phyloP scores from a whole-genome alignment of 2,329 filamentous ascomycete species.

The Colletotrichum theobromicola region DNA sequence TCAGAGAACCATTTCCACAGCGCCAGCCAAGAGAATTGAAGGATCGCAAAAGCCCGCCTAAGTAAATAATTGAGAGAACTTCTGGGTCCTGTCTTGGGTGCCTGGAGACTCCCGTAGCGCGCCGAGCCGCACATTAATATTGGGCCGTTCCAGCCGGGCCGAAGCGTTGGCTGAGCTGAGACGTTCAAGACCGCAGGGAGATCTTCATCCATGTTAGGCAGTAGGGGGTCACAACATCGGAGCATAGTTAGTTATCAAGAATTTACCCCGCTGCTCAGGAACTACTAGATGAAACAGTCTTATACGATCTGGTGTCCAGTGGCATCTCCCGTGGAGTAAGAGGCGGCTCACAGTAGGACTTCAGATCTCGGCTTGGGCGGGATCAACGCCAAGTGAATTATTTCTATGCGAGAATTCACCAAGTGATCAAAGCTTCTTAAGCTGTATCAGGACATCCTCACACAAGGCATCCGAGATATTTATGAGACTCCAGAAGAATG shows the following conservation, averaged over 20 bases:
- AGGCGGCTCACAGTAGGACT: fast-evolving
- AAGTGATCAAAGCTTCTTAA: no score
- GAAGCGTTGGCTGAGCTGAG: not conserved
- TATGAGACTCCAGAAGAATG: no score
- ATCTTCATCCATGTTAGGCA: not conserved
- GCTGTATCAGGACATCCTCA: constrained; percentile 33
- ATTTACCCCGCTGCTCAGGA: not conserved
- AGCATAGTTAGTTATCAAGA: not conserved
- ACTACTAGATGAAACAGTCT: fast-evolving
- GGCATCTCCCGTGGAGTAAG: fast-evolving
- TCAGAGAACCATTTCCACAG: not conserved
- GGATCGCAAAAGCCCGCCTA: not conserved
- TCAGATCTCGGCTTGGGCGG: constrained; percentile 48
- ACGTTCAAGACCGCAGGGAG: not conserved
- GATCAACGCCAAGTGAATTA: constrained; percentile 31
- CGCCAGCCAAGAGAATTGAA: not conserved
- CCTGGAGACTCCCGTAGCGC: not conserved
- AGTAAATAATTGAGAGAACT: not conserved
- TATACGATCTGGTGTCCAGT: fast-evolving
- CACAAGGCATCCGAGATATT: not conserved
- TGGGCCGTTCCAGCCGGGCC: fast-evolving
- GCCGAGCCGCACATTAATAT: not conserved
- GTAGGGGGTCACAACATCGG: not conserved
- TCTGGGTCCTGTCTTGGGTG: not conserved
- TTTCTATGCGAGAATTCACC: no score